Conservation (phyloP, 129 eudicot genomes). For the Cynara cardunculus region DNA sequence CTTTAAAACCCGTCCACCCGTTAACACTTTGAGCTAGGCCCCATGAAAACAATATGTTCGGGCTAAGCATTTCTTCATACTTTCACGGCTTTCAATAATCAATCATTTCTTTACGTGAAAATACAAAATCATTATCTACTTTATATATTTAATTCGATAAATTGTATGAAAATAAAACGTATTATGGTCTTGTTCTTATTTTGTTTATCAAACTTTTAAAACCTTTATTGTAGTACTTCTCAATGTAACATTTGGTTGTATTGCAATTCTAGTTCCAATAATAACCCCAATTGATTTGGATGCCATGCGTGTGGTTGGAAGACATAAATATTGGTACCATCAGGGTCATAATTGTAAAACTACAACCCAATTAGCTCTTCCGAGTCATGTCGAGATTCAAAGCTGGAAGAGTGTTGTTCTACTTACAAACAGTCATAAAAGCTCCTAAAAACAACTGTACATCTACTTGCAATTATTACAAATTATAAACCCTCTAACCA, state of each 20-base stretch:
- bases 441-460: constrained; percentile 21
- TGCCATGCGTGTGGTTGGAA: constrained; percentile 35
- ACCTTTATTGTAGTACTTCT: background rate
- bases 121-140: background rate
- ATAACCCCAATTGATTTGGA: constrained; percentile 14
- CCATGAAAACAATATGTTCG: background rate
- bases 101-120: background rate
- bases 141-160: background rate
- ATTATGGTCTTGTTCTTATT: background rate
- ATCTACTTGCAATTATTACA: constrained; percentile 3
- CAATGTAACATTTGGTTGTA: constrained; percentile 19
- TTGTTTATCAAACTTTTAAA: background rate
- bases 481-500: background rate
- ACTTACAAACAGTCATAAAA: constrained; percentile 22
- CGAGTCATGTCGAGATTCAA: constrained; percentile 22
- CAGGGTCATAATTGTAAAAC: constrained; percentile 24
- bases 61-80: background rate
- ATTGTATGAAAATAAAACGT: background rate
- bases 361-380: constrained; percentile 17
- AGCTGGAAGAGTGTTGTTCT: constrained; percentile 16
- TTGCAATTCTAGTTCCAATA: constrained; percentile 8
- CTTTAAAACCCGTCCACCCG: background rate
- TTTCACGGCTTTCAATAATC: background rate
- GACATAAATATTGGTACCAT: constrained; percentile 5
- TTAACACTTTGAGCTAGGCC: background rate